phyloP scores from a whole-genome alignment of 176 grass and related monocot genomes.

The Avena sativa region DNA sequence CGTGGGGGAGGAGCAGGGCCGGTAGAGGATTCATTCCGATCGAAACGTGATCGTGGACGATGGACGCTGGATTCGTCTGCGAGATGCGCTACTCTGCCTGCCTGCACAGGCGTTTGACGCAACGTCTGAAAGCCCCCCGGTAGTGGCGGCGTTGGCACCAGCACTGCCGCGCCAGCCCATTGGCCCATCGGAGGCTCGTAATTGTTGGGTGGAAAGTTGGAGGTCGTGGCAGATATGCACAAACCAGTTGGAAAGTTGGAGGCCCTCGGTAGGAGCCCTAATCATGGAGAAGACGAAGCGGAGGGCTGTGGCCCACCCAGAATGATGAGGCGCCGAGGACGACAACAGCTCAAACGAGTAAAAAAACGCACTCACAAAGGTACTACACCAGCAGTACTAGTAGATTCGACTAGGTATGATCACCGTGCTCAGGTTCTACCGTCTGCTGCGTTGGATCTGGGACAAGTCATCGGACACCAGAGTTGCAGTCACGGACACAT shows the following conservation, averaged over 20 bases:
- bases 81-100: constrained; percentile 37
- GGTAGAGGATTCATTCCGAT: constrained; percentile 1
- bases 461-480: neutral
- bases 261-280: neutral
- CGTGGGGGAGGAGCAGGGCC: neutral
- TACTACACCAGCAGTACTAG: neutral
- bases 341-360: constrained; percentile 21
- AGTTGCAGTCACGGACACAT: neutral
- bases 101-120: neutral
- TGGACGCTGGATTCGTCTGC: constrained; percentile 2
- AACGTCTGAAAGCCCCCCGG: neutral
- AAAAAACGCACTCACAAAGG: neutral
- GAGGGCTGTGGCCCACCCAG: neutral
- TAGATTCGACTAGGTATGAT: neutral
- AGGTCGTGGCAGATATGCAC: constrained; percentile 34
- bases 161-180: constrained; percentile 31
- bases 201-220: constrained; percentile 23
- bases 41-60: neutral
- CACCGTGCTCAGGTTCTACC: constrained; percentile 2
- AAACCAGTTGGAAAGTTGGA: neutral
- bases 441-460: neutral
- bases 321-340: constrained; percentile 24
- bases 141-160: constrained; percentile 5
- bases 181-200: neutral
- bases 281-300: constrained; percentile 38